A percentile compares a stretch with the other conserved stretches of the same genome.
Conservation (phyloP, 495 filamentous ascomycete genomes). For the Trichoderma reesei region DNA sequence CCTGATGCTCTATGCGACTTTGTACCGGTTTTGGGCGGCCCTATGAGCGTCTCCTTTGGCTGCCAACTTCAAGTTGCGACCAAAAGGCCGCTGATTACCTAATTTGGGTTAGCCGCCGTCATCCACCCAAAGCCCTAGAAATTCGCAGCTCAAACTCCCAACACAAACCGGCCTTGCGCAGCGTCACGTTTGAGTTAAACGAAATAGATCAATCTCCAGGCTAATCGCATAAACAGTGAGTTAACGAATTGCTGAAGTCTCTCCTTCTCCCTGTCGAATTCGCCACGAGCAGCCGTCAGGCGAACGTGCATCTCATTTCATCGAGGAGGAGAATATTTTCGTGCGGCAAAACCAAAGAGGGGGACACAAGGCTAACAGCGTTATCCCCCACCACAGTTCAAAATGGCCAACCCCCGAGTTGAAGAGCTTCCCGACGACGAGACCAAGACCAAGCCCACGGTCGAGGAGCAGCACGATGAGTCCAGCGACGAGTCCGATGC, state of each 20-base stretch:
- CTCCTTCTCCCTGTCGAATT: background rate
- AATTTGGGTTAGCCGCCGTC: slow-evolving; percentile 6
- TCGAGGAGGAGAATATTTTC: background rate
- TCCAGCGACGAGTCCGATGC: slow-evolving; percentile 67
- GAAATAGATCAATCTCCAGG: background rate
- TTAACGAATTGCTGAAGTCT: background rate
- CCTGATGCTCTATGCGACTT: background rate
- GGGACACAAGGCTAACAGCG: slow-evolving; percentile 18
- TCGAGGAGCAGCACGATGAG: slow-evolving; percentile 61
- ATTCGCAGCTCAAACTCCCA: slow-evolving; percentile 8
- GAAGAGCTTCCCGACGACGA: slow-evolving; percentile 94
- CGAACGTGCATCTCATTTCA: background rate
- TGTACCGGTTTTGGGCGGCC: background rate
- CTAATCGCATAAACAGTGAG: slow-evolving; percentile 9
- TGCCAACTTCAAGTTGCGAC: background rate
- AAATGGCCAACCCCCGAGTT: slow-evolving; percentile 94
- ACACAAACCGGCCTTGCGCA: slow-evolving; percentile 8
- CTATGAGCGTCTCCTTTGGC: background rate
- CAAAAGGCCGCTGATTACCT: slow-evolving; percentile 6
- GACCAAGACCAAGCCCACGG: slow-evolving; percentile 64
- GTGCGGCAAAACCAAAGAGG: background rate
- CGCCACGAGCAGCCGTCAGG: background rate
- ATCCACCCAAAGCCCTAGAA: slow-evolving; percentile 11
- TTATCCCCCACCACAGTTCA: slow-evolving; percentile 14
- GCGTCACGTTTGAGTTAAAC: background rate